These are phyloP conservation scores for Tylopilus plumbeoviolaceoides DNA, from an alignment of 768 basidiomycete species.

Conservation along the genomic window DNA sequence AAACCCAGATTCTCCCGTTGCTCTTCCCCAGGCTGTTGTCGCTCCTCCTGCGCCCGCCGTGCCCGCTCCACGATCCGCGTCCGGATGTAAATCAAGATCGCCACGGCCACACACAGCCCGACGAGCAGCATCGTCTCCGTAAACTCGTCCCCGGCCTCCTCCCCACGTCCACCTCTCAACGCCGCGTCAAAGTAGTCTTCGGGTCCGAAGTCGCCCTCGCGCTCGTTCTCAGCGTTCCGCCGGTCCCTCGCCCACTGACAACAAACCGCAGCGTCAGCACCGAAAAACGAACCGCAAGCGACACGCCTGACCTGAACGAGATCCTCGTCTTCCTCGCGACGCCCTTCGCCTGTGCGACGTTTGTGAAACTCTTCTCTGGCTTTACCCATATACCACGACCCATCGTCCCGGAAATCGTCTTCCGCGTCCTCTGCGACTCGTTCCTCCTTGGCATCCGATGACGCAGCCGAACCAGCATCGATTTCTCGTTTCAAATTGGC, in stretches of 20 bases:
- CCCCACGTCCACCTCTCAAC: conserved; percentile 55
- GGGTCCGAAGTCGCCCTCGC: conserved; percentile 70
- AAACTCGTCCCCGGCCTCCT: conserved; percentile 67
- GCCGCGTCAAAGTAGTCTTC: conserved; percentile 81
- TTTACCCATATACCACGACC: conserved; percentile 79
- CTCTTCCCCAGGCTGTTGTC: conserved; percentile 34
- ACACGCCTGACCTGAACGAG: conserved; percentile 69
- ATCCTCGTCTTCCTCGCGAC: conserved; percentile 57
- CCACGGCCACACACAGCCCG: conserved; percentile 66
- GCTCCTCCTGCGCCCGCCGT: conserved; percentile 56
- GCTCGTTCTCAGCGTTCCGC: conserved; percentile 65
- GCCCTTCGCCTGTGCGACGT: conserved; percentile 43
- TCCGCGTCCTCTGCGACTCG: conserved; percentile 23
- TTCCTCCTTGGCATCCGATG: conserved; percentile 5
- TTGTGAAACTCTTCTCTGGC: conserved; percentile 74
- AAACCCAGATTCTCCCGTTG: conserved; percentile 36
- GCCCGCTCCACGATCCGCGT: conserved; percentile 73
- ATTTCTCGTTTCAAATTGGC: conserved; percentile 21
- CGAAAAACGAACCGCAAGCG: not conserved
- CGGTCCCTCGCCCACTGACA: conserved; percentile 75
- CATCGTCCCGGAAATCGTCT: conserved; percentile 42
- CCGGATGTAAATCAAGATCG: conserved; percentile 72
- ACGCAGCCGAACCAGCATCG: conserved; percentile 13
- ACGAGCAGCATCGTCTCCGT: conserved; percentile 78
- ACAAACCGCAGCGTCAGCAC: conserved; percentile 3